Evolutionary conservation across 352 stramenopile genomes (phyloP), one percentile per base, ranked within the genome.

Genomic region (Pythium scleroteichum): DNA sequence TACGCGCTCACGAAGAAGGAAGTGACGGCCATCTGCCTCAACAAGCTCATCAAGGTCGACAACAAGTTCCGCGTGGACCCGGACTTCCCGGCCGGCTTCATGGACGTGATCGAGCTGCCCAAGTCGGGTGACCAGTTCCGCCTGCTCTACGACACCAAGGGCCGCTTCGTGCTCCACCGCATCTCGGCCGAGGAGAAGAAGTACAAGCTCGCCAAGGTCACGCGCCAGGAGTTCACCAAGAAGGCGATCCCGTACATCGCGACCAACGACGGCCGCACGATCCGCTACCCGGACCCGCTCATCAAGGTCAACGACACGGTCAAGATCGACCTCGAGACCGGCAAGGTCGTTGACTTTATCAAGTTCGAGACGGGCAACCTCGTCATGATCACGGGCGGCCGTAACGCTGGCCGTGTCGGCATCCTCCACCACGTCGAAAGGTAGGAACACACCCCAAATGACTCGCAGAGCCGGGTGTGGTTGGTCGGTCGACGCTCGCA

Each of bases 141-240:
- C 69, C 82, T 99, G 6, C 54, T 99, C 48, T 99, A 98, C 84
- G 97, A 99, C 80, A 97, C 86, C 59, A 99, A 99, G 90, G 97
- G 97, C 79, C 94, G 97, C 66, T 99, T 99, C 69, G 91, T 98
- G 60, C 84, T 99, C 49, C 96, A 99, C 87, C 87, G 94, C 56
- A 92, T 99, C 67, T 88, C 94, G 54, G 83, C 97, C 62, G 90
- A 98, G 65, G 97, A 99, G 86, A 96, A 96, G 65, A 94, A 96
- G 72, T 99, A 92, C 88, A 99, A 99, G 92, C 96, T 99, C 56
- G 98, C 93, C 78, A 98, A 98, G 78, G 93, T 99, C 33, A 98
- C 97, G 71, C 81, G 84, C 59, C 79, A 98, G 63, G 94, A 97
- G 73, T 90, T 98, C 64, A 97, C 92, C 19, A 89, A 92, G 71